These are phyloP conservation scores for Penicillium oxalicum DNA, from an alignment of 2,329 filamentous ascomycete species.

Conservation along the genomic window DNA sequence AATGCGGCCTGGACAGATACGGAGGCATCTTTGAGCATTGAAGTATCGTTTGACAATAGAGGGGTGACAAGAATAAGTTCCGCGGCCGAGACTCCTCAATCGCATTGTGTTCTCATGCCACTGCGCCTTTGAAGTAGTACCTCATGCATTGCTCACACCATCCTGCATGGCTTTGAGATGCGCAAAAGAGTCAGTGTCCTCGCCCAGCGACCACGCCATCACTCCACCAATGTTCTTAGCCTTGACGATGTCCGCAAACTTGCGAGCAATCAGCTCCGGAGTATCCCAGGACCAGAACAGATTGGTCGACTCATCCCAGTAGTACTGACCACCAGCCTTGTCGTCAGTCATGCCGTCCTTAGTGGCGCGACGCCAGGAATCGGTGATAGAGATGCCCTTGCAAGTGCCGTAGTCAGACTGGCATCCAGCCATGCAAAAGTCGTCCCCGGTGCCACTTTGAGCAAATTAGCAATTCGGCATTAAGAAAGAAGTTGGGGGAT, in stretches of 20 bases:
- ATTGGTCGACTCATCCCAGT: constrained; percentile 54
- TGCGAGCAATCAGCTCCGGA: constrained; percentile 52
- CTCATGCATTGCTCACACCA: constrained; percentile 14
- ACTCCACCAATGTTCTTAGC: constrained; percentile 58
- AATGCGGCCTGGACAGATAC: no score
- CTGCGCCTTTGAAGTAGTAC: no score
- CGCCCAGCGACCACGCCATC: constrained; percentile 69
- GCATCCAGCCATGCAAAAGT: constrained; percentile 31
- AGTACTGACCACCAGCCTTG: constrained; percentile 59
- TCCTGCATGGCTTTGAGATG: constrained; percentile 43
- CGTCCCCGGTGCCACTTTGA: constrained; percentile 27
- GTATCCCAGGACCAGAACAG: constrained; percentile 74
- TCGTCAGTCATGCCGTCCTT: constrained; percentile 52
- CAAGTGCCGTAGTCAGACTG: constrained; percentile 37
- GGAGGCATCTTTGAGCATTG: no score
- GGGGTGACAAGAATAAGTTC: no score
- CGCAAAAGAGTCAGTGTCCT: constrained; percentile 49
- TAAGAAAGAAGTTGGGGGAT: not conserved
- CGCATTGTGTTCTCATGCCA: no score
- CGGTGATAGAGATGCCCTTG: constrained; percentile 46
- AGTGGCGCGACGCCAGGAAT: constrained; percentile 55
- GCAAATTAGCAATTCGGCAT: not conserved
- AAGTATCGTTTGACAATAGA: no score
- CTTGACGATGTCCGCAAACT: constrained; percentile 56
- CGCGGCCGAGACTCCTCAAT: no score